These are phyloP conservation scores for Peronospora belbahrii DNA, from an alignment of 352 stramenopile species.

Conservation along the genomic window DNA sequence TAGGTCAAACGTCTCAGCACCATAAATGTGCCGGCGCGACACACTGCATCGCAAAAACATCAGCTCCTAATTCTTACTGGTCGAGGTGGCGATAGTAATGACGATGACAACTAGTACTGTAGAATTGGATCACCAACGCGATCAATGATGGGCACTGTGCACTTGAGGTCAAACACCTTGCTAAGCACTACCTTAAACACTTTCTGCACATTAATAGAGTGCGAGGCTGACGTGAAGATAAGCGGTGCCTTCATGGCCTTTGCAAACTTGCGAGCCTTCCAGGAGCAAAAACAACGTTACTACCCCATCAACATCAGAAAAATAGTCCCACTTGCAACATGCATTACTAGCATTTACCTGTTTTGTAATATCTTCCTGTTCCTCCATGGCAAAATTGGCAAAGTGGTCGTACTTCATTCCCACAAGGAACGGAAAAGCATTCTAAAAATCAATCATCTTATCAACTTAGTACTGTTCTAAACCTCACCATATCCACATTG, in stretches of 20 bases:
- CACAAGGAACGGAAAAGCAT: slow-evolving; percentile 89
- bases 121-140: slow-evolving; percentile 89
- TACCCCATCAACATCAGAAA: background rate
- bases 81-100: slow-evolving; percentile 3
- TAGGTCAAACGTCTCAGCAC: background rate
- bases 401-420: slow-evolving; percentile 95
- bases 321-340: background rate
- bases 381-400: slow-evolving; percentile 82
- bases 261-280: slow-evolving; percentile 88
- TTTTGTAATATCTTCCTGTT: slow-evolving; percentile 92
- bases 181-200: slow-evolving; percentile 92
- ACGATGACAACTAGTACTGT: slow-evolving; percentile 54
- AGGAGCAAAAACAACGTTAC: background rate
- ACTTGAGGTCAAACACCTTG: slow-evolving; percentile 92
- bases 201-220: slow-evolving; percentile 95
- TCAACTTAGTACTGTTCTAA: no score
- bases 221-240: slow-evolving; percentile 89
- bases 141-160: slow-evolving; percentile 89
- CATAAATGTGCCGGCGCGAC: background rate
- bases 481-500: no score
- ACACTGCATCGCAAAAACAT: slow-evolving; percentile 1
- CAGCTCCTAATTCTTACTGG: slow-evolving; percentile 4
- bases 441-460: slow-evolving; percentile 47
- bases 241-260: slow-evolving; percentile 93
- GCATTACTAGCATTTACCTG: slow-evolving; percentile 38